Evolutionary conservation across 2,329 filamentous ascomycete genomes (phyloP).

Genomic region (Ceratocystis huliohia): DNA sequence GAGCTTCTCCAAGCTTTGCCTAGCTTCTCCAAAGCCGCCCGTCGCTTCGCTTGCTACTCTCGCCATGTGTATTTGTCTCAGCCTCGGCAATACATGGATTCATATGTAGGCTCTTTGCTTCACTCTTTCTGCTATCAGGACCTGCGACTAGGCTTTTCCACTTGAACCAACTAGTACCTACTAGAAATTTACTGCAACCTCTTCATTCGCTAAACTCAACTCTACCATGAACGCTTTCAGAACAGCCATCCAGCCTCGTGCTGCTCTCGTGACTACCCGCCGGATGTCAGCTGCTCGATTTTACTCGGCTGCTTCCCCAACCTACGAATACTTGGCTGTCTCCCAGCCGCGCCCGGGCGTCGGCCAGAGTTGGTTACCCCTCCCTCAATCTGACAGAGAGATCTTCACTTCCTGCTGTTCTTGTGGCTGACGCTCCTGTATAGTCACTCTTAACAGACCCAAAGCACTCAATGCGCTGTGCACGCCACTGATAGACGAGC

Average conservation of each 20-base stretch:
- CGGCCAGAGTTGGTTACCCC: constrained; percentile 57
- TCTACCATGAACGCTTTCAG: constrained; percentile 1
- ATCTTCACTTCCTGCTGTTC: neutral
- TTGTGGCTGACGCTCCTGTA: constrained; percentile 6
- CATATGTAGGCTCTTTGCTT: neutral
- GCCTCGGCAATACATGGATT: neutral
- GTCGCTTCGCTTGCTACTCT: neutral
- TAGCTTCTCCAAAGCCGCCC: neutral
- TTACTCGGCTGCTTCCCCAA: constrained; percentile 26
- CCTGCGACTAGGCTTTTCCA: no score
- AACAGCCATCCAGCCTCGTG: neutral
- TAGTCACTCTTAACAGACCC: constrained; percentile 86
- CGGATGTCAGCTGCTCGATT: neutral
- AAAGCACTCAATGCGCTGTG: constrained; percentile 91
- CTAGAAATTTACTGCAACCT: neutral
- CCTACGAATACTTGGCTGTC: constrained; percentile 72
- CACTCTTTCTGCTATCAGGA: neutral
- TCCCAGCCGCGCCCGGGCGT: constrained; percentile 80
- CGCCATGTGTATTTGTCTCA: neutral
- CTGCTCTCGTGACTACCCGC: neutral
- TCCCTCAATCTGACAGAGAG: neutral
- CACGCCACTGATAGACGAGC: constrained; percentile 78
- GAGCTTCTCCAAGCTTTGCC: neutral
- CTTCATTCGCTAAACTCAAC: neutral
- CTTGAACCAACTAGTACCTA: no score